Evolutionary conservation across 148 eudicot genomes (phyloP).

Genomic region (Selenicereus undatus): DNA sequence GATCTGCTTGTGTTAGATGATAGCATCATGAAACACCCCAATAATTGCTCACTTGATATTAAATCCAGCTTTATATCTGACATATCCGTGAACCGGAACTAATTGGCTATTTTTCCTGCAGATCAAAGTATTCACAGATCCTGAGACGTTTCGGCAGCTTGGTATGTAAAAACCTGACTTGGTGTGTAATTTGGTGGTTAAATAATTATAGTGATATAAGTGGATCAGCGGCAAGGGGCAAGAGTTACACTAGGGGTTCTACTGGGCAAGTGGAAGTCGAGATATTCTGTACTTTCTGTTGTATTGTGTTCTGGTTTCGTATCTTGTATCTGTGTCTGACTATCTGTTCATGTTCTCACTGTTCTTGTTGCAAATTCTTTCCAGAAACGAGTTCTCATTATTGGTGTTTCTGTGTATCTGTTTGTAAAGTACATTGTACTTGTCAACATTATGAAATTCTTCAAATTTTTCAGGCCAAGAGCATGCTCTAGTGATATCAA

Average conservation of each 20-base stretch:
- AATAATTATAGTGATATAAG: neutral
- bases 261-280: neutral
- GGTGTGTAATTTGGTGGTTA: neutral
- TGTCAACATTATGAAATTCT: slow-evolving; percentile 11
- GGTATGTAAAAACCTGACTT: slow-evolving; percentile 41
- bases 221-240: neutral
- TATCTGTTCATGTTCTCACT: neutral
- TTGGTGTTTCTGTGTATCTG: neutral
- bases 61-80: neutral
- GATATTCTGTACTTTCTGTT: neutral
- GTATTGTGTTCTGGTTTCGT: neutral
- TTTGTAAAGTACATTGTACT: neutral
- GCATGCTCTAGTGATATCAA: slow-evolving; percentile 74
- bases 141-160: slow-evolving; percentile 63
- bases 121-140: slow-evolving; percentile 72
- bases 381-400: neutral
- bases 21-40: neutral
- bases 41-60: neutral
- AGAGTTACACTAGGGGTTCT: neutral
- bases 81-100: slow-evolving; percentile 9
- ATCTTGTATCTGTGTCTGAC: neutral
- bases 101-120: slow-evolving; percentile 35
- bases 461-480: slow-evolving; percentile 62
- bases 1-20: neutral
- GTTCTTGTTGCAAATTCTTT: neutral